A percentile compares a stretch with the other conserved stretches of the same genome.
These are phyloP conservation scores for Buddleja alternifolia DNA, from an alignment of 257 asterid species.

Conservation along the genomic window DNA sequence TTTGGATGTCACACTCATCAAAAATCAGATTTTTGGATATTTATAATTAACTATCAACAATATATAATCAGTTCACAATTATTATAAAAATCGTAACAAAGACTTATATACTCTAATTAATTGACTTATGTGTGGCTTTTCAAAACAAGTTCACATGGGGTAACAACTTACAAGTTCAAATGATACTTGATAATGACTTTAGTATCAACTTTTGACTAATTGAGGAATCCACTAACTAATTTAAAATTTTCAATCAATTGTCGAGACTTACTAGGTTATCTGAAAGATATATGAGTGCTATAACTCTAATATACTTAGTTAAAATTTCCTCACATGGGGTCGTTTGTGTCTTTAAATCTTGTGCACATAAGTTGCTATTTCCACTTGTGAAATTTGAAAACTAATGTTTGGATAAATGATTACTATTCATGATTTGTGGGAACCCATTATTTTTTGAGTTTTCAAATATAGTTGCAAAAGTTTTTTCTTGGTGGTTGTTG, in stretches of 20 bases:
- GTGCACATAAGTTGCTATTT: constrained; percentile 12
- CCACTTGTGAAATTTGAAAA: constrained; percentile 11
- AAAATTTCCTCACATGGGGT: constrained; percentile 20
- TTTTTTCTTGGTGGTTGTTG: background rate
- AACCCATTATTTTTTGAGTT: constrained; percentile 13
- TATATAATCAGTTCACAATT: too few relatives aligned
- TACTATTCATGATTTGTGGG: constrained; percentile 4
- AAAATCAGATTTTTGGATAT: too few relatives aligned
- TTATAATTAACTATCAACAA: too few relatives aligned
- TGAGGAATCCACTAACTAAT: constrained; percentile 15
- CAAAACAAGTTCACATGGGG: background rate
- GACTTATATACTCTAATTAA: too few relatives aligned
- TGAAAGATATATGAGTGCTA: background rate
- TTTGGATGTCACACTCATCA: too few relatives aligned
- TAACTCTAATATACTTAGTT: background rate
- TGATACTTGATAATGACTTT: background rate
- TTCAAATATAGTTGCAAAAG: background rate
- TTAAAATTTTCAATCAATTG: background rate
- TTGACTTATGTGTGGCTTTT: background rate
- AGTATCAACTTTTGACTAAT: constrained; percentile 5
- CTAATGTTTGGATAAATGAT: background rate
- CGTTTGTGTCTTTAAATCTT: constrained; percentile 2
- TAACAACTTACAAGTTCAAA: background rate
- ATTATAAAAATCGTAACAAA: too few relatives aligned
- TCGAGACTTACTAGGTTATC: background rate